Evolutionary conservation across 106 monocot species (phyloP), one percentile per base, ranked within the genome.

Genomic region (Amphibolis antarctica): DNA sequence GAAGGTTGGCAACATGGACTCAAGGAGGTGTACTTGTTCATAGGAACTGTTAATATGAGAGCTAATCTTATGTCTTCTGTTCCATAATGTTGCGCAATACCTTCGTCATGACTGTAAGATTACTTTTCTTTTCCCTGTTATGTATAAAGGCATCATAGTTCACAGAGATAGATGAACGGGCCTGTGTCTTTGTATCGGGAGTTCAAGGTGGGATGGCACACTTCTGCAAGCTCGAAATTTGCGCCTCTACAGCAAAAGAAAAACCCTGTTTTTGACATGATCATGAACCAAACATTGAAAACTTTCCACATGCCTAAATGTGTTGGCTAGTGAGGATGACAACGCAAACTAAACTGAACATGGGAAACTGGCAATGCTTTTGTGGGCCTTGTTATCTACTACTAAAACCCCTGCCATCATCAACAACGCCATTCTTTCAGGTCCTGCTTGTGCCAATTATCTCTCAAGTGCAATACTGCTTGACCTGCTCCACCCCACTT

Each of bases 391-490:
- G n/a, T n/a, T n/a, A n/a, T n/a, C n/a, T n/a, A n/a, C n/a, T n/a
- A n/a, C n/a, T n/a, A n/a, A n/a, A n/a, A n/a, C n/a, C n/a, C n/a
- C n/a, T n/a, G n/a, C n/a, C n/a, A n/a, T n/a, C n/a, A n/a, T n/a
- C n/a, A n/a, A n/a, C n/a, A n/a, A n/a, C n/a, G n/a, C n/a, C n/a
- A n/a, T n/a, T n/a, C n/a, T 60, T 67, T 90, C 59, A 87, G 66
- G 46, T 91, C 87, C 47, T 91, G 98, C 69, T 91, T 98, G 82
- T 91, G 91, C 91, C 90, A 98, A 4, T 87, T 85, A 18, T 69
- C 73, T 65, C 91, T 91, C 63, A 75, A 91, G 65, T 91, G 90
- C 55, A 80, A 29, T 67, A 87, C 72, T 84, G 84, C 74, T 86
- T 86, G 14, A 50, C 55, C 36, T 71, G 84, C 63, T 76, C 74